Conservation (phyloP, 805 yeast species). For the Yarrowia sp. region DNA sequence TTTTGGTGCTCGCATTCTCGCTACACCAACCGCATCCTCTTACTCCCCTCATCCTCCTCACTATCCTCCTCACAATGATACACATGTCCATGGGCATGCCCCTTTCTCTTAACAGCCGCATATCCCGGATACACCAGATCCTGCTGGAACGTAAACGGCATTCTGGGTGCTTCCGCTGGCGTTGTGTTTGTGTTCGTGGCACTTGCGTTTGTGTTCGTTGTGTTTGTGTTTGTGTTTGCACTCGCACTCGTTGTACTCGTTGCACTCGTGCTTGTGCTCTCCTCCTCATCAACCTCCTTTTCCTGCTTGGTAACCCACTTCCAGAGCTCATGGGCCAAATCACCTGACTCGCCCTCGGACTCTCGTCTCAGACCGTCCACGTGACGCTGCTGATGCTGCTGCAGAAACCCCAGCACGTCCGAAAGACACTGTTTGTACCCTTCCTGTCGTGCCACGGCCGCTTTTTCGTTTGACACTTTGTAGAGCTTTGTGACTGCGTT, state of each 20-base stretch:
- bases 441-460: constrained; percentile 29
- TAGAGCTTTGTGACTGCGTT: constrained; percentile 36
- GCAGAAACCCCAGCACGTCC: constrained; percentile 19
- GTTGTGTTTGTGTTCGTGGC: neutral
- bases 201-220: neutral
- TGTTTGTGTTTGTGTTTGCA: neutral
- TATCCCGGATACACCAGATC: constrained; percentile 7
- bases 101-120: constrained; percentile 15
- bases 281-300: neutral
- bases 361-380: constrained; percentile 17
- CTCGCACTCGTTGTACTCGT: too few relatives aligned
- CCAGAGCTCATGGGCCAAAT: constrained; percentile 25
- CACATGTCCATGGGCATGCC: constrained; percentile 14
- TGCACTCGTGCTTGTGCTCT: neutral
- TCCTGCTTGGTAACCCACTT: constrained; percentile 17
- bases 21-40: neutral
- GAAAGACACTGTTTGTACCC: constrained; percentile 24
- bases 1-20: too few relatives aligned
- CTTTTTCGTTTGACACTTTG: constrained; percentile 33
- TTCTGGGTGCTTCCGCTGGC: neutral
- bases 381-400: constrained; percentile 24
- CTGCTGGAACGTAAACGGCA: constrained; percentile 5
- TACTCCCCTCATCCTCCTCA: constrained; percentile 20
- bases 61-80: constrained; percentile 7
- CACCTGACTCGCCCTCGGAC: constrained; percentile 2